Conservation (phyloP, 192 early-diverging fungal species). For the Phlyctochytrium arcticum region DNA sequence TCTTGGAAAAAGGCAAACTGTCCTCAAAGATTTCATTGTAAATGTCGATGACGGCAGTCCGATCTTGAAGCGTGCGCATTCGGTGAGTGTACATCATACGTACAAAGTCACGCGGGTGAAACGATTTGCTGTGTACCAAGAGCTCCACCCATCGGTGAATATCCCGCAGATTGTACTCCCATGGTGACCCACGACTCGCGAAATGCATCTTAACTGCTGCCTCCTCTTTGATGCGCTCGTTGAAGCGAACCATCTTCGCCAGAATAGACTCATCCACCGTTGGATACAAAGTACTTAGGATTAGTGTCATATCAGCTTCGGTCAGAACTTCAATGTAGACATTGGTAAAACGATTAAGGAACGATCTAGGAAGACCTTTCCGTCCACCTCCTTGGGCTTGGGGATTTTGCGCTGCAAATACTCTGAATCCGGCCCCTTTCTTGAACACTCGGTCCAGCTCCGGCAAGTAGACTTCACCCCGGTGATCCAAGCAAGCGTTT, state of each 20-base stretch:
- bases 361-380: slow-evolving; percentile 96
- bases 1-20: background rate
- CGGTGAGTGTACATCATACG: slow-evolving; percentile 85
- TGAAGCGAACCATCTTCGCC: slow-evolving; percentile 73
- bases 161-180: slow-evolving; percentile 99
- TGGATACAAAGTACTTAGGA: background rate
- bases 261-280: slow-evolving; percentile 13
- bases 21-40: slow-evolving; percentile 26
- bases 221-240: slow-evolving; percentile 77
- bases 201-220: slow-evolving; percentile 77
- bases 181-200: slow-evolving; percentile 77
- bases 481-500: slow-evolving; percentile 97
- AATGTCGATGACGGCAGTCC: slow-evolving; percentile 42
- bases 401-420: slow-evolving; percentile 98
- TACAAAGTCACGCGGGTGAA: slow-evolving; percentile 64
- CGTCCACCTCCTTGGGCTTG: slow-evolving; percentile 95
- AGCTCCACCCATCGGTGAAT: slow-evolving; percentile 87
- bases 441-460: slow-evolving; percentile 88
- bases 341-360: slow-evolving; percentile 94
- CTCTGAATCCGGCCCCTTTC: slow-evolving; percentile 75
- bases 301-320: slow-evolving; percentile 64
- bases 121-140: slow-evolving; percentile 15
- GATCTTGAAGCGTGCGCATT: slow-evolving; percentile 80
- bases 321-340: slow-evolving; percentile 86
- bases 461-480: slow-evolving; percentile 91